Base-by-base conservation (phyloP, 768 basidiomycete genomes). In the Rubroboletus pulcherrimus region DNA sequence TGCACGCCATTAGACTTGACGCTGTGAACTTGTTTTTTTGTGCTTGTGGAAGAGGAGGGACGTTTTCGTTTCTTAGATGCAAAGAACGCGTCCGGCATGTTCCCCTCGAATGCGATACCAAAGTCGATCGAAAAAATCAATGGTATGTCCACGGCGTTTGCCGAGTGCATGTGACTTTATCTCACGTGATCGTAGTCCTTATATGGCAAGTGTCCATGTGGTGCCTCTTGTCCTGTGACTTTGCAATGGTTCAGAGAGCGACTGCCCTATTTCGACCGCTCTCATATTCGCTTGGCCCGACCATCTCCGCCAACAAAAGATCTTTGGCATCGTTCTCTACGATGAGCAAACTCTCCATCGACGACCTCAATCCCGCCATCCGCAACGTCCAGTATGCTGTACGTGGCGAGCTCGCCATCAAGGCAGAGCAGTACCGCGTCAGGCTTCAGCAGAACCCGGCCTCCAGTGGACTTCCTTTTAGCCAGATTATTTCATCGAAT, bases 311-410 rank as follows among this genome's bases (percentile, higher is more conserved):
- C 21, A 50, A 24, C 30, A 57, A 39, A 12, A 56, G 35, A 53
- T 38, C 35, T 5, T 45, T 53, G 31, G 7, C 31, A 34, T 56
- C 58, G 14, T 21, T 56, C 41, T 42, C 57, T 38, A 63, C 60
- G 3, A 86, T 85, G 84, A 78, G 74, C 58, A 73, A 77, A 24
- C 81, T 96, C 62, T 83, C 87, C 34, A 59, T 81, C 56, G 79
- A 86, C 52, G 79, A 83, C 40, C 83, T 98, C 72, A 98, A 97
- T 74, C 91, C 89, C 3, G 78, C 85, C 55, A 79, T 97, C 45
- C 81, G 84, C 67, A 85, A 91, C 49, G 97, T 98, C 50, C 83
- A 97, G 72, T 99, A 99, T 70, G 96, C 96, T 53, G 96, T 99
- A 30, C 91, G 96, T 52, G 96, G 97, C 47, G 95, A 96, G 74